A percentile compares a stretch with the other conserved stretches of the same genome.
Evolutionary conservation across 768 basidiomycete species (phyloP).

Genomic region (Trametes maxima): DNA sequence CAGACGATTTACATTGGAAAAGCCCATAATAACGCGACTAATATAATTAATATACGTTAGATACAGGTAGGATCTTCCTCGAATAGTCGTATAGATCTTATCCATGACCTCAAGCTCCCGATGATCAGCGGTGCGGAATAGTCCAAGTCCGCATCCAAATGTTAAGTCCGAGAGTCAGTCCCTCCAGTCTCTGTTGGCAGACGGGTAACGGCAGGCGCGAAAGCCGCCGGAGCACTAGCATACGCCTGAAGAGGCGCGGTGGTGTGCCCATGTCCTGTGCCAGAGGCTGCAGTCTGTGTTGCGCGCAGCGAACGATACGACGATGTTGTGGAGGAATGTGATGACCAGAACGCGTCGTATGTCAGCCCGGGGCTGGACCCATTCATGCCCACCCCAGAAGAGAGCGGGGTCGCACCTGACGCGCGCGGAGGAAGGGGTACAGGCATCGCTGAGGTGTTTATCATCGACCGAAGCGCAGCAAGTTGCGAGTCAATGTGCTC

Average conservation of each 20-base stretch:
- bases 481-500: slow-evolving; percentile 24
- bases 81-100: no score
- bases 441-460: slow-evolving; percentile 14
- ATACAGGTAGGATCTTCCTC: no score
- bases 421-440: slow-evolving; percentile 10
- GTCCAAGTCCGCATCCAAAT: no score
- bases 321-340: slow-evolving; percentile 20
- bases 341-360: slow-evolving; percentile 28
- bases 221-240: slow-evolving; percentile 8
- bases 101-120: no score
- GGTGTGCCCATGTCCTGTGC: background rate
- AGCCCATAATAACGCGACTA: no score
- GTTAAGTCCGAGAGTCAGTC: no score
- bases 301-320: slow-evolving; percentile 14
- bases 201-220: background rate
- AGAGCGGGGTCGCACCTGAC: background rate
- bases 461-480: slow-evolving; percentile 20
- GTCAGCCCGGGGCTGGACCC: slow-evolving; percentile 17
- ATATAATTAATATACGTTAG: no score
- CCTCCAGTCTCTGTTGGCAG: no score
- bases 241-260: slow-evolving; percentile 6
- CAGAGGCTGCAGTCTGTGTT: background rate
- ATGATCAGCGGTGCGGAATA: no score
- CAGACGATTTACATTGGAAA: no score
- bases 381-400: background rate